Conservation (phyloP, 176 grass and related monocot genomes). For the Typha latifolia region DNA sequence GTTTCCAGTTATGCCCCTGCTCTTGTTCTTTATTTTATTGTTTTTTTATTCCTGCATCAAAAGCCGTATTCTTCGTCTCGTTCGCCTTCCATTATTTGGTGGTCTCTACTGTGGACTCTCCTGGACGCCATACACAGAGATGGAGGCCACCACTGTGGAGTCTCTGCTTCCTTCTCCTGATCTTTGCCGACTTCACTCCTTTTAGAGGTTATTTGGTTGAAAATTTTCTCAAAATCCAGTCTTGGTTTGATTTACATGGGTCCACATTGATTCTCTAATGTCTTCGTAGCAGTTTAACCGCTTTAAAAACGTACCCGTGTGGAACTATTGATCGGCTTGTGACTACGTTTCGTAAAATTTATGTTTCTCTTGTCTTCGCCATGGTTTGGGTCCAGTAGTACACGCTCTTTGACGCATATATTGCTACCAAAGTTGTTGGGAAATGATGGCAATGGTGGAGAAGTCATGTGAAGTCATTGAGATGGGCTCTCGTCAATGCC, state of each 20-base stretch:
- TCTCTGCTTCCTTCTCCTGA: neutral
- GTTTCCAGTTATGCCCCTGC: too few species aligned
- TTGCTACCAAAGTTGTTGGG: neutral
- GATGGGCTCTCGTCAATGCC: conserved; percentile 1
- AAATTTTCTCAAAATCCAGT: neutral
- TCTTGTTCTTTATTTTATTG: too few species aligned
- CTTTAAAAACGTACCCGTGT: neutral
- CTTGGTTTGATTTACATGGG: neutral
- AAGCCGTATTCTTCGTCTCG: too few species aligned
- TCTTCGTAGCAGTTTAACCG: neutral
- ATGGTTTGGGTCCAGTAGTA: neutral
- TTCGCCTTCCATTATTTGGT: too few species aligned
- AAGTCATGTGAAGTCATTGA: conserved; percentile 23
- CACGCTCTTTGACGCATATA: neutral
- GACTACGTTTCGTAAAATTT: neutral
- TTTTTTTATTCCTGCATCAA: too few species aligned
- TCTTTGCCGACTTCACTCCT: neutral
- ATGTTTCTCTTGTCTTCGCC: conserved; percentile 31
- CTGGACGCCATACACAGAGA: too few species aligned
- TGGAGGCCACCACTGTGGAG: too few species aligned
- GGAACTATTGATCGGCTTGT: neutral
- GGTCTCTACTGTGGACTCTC: too few species aligned
- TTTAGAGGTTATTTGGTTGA: conserved; percentile 14
- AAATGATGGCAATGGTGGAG: conserved; percentile 27
- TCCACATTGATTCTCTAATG: neutral